phyloP scores from a whole-genome alignment of 2,329 filamentous ascomycete genomes.

The Cercospora zeina region DNA sequence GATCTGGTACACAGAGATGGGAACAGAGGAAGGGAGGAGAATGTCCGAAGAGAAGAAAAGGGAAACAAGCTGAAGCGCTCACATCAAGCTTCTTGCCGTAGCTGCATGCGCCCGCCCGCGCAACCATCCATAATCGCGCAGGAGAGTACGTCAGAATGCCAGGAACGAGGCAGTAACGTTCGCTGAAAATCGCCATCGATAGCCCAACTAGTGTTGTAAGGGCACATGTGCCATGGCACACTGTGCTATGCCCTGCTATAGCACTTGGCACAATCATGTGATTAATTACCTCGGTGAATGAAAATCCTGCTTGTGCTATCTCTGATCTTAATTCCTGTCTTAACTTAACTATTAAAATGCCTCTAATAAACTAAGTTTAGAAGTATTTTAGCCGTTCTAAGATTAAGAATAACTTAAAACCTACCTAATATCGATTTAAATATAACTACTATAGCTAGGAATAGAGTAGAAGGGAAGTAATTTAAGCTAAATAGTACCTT shows the following conservation, averaged over 20 bases:
- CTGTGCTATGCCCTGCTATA: too few species aligned
- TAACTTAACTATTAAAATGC: not conserved
- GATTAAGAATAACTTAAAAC: not conserved
- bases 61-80: not conserved
- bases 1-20: not conserved
- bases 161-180: too few species aligned
- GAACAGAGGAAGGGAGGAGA: not conserved
- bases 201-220: too few species aligned
- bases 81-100: too few species aligned
- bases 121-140: too few species aligned
- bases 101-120: too few species aligned
- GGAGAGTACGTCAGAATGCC: too few species aligned
- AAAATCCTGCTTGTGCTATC: not conserved
- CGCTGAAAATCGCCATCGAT: too few species aligned
- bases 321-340: not conserved
- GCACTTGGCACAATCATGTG: not conserved
- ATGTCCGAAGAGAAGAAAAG: not conserved
- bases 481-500: not conserved
- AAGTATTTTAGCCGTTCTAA: not conserved
- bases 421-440: constrained; percentile 2
- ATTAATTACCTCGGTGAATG: not conserved
- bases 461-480: not conserved
- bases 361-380: not conserved
- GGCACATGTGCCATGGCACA: too few species aligned
- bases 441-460: constrained; percentile 1